Evolutionary conservation across 192 early-diverging fungal species (phyloP), one percentile per base, ranked within the genome.

Genomic region (Entomortierella lignicola): DNA sequence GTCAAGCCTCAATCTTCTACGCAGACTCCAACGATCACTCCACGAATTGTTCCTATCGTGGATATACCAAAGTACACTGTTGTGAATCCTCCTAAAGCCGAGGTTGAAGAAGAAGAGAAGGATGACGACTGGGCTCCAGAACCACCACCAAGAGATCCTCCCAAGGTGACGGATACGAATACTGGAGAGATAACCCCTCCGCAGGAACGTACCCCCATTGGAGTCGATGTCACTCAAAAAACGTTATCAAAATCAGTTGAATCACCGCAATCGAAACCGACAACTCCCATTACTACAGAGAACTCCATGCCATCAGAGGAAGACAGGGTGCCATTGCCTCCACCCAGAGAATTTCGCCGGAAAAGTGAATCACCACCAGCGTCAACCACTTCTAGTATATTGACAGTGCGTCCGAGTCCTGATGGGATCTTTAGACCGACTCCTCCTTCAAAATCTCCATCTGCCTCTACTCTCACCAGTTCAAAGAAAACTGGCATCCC

Each of bases 31-130:
- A 70, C 75, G 11, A 79, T 79, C 42, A 66, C 67, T 10, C 75
- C 75, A 2, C 66, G 75, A 15, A 70, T 79, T 30, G 61, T 79
- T 4, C 75, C 75, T 27, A 53, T 79, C 27, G 62, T 79, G 31
- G 66, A 64, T 0, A 70, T 79, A 20, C 75, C 75, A 21, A 70
- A 65, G 31, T 79, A 79, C 31, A 65, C 60, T 2, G 42, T 60
- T 43, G 43, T 79, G 21, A 65, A 66, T 29, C 75, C 75, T 2
- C 55, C 75, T 11, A 79, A 70, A 42, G 30, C 66, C 1, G 67
- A 70, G 51, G 61, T 70, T 5, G 52, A 27, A 1, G 53, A 65
- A 17, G 59, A 63, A 10, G 66, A 77, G 3, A 29, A 69, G 37
- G 64, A 77, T 13, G 52, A 67, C 32, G 60, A 68, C 26, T 69